These are phyloP conservation scores for Ceratocystis cacaofunesta DNA, from an alignment of 2,329 filamentous ascomycete genomes.

Conservation along the genomic window DNA sequence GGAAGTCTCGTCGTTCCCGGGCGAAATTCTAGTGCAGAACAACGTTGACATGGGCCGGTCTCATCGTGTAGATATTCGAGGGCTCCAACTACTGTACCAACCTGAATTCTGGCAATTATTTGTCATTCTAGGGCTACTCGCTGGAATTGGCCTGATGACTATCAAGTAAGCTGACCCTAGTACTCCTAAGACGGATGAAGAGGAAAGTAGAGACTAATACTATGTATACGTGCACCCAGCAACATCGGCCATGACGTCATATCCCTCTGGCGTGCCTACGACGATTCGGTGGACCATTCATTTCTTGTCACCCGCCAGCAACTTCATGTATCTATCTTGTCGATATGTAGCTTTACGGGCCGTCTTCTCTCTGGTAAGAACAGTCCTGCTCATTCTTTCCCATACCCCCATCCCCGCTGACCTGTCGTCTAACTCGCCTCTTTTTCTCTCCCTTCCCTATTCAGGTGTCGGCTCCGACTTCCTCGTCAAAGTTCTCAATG, in stretches of 20 bases:
- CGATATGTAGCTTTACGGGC: conserved; percentile 70
- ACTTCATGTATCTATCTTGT: conserved; percentile 89
- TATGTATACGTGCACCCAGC: conserved; percentile 31
- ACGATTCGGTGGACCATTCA: conserved; percentile 53
- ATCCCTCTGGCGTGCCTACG: conserved; percentile 77
- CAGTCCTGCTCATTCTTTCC: not conserved
- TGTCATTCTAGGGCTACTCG: conserved; percentile 72
- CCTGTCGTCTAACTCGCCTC: not conserved
- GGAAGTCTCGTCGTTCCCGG: conserved; percentile 37
- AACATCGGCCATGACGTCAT: conserved; percentile 88
- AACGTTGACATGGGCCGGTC: conserved; percentile 58
- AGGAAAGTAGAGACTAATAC: not conserved
- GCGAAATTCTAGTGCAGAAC: conserved; percentile 39
- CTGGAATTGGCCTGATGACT: conserved; percentile 91
- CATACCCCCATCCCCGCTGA: not conserved
- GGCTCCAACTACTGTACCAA: conserved; percentile 54
- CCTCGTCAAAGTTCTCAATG: conserved; percentile 63
- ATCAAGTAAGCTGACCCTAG: conserved; percentile 60
- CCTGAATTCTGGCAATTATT: conserved; percentile 88
- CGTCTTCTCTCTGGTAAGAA: conserved; percentile 57
- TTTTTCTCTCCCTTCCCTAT: conserved; percentile 18
- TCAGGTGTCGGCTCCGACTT: conserved; percentile 78
- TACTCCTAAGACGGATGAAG: not conserved
- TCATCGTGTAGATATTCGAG: conserved; percentile 81
- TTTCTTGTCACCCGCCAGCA: conserved; percentile 73